Evolutionary conservation across 345 rosid species (phyloP), one percentile per base, ranked within the genome.

Genomic region (Populus simonii): DNA sequence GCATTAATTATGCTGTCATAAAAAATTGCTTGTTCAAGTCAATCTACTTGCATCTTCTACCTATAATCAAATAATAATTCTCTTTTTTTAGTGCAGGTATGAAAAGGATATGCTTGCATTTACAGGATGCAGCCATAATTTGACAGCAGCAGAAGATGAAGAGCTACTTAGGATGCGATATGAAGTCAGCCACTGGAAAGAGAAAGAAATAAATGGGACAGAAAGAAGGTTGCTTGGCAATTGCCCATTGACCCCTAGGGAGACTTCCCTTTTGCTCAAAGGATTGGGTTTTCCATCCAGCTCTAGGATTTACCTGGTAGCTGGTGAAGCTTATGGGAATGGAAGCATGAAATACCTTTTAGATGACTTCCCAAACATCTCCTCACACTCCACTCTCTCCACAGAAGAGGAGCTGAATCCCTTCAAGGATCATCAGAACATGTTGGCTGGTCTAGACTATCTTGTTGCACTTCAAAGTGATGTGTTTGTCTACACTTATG

Each of bases 91-190:
- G 66, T 71, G 47, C 83, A 94, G 99, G 90, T 95, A 93, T 76
- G 99, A 92, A 88, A 95, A 91, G 83, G 99, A 95, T 83, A 95
- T 95, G 99, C 92, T 95, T 83, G 95, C 99, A 83, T 95, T 95
- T 85, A 95, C 99, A 8, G 99, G 98, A 74, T 95, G 99, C 82
- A 92, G 99, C 84, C 94, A 93, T 76, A 86, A 84, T 78, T 90
- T 95, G 89, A 90, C 90, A 25, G 83, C 84, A 63, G 95, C 91
- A 84, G 99, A 95, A 84, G 92, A 88, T 77, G 93, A 90, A 71
- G 98, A 95, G 78, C 85, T 95, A 80, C 83, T 81, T 1, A 83
- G 71, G 81, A 93, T 95, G 99, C 88, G 94, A 23, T 89, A 91
- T 84, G 96, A 91, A 82, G 96, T 92, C 74, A 83, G 78, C 77